phyloP scores from a whole-genome alignment of 371 early-diverging fungal genomes.

The Mucor racemosus region DNA sequence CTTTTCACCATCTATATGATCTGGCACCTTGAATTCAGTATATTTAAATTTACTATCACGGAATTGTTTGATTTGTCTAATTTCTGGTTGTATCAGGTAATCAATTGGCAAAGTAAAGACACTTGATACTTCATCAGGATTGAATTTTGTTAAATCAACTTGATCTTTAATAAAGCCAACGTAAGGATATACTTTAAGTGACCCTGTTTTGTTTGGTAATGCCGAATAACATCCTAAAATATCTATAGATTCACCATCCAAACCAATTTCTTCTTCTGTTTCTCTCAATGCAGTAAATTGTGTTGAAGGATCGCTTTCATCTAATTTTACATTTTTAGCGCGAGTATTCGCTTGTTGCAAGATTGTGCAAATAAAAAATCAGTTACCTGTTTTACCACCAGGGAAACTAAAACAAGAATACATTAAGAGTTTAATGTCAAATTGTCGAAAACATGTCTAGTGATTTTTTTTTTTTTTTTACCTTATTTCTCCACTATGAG shows the following conservation, averaged over 20 bases:
- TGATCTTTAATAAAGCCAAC: slow-evolving; percentile 65
- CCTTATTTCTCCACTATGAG: slow-evolving; percentile 85
- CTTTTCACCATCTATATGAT: slow-evolving; percentile 45
- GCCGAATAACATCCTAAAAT: slow-evolving; percentile 71
- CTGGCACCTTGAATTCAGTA: slow-evolving; percentile 68
- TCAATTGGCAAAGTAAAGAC: slow-evolving; percentile 74
- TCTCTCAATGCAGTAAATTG: slow-evolving; percentile 82
- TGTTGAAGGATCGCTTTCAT: slow-evolving; percentile 58
- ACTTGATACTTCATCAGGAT: slow-evolving; percentile 72
- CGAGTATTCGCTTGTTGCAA: not conserved
- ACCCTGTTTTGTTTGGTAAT: slow-evolving; percentile 67
- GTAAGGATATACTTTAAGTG: slow-evolving; percentile 76
- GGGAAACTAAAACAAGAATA: slow-evolving; percentile 61
- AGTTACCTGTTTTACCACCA: slow-evolving; percentile 71
- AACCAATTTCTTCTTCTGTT: slow-evolving; percentile 83
- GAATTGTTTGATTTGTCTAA: slow-evolving; percentile 58
- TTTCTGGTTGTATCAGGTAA: slow-evolving; percentile 61
- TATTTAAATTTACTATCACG: slow-evolving; percentile 61
- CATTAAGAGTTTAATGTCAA: not conserved
- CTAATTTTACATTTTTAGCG: slow-evolving; percentile 22
- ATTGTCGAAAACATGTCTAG: not conserved
- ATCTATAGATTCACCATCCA: slow-evolving; percentile 53
- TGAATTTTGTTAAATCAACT: slow-evolving; percentile 42
- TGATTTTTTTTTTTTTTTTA: slow-evolving; percentile 14
- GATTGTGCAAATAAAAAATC: too few relatives aligned